Evolutionary conservation across 176 grass and related monocot species (phyloP).

Genomic region (Coix lacrymajobi): DNA sequence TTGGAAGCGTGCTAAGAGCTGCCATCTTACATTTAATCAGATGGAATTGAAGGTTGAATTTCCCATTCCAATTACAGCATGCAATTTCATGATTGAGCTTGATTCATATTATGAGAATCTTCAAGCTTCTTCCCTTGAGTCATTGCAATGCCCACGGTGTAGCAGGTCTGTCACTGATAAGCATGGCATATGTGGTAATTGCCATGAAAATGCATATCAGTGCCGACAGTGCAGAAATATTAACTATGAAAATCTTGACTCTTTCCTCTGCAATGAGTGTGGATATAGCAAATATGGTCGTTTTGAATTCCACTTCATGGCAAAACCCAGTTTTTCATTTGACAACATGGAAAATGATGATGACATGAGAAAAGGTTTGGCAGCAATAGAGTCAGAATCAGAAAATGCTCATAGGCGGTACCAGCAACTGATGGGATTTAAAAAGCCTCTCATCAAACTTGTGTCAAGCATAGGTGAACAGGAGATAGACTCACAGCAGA

Average conservation of each 20-base stretch:
- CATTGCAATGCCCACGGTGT: constrained; percentile 92
- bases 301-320: constrained; percentile 99
- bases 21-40: constrained; percentile 88
- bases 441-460: constrained; percentile 94
- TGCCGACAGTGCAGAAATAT: constrained; percentile 97
- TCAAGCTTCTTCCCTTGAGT: constrained; percentile 98
- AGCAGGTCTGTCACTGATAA: constrained; percentile 95
- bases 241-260: constrained; percentile 98
- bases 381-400: constrained; percentile 92
- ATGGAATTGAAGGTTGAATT: constrained; percentile 96
- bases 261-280: constrained; percentile 99
- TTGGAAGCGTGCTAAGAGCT: constrained; percentile 97
- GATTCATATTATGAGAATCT: constrained; percentile 99
- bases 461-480: constrained; percentile 97
- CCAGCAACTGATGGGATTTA: constrained; percentile 95
- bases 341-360: constrained; percentile 99
- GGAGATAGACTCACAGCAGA: constrained; percentile 92
- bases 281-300: constrained; percentile 99
- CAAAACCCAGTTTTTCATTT: constrained; percentile 96
- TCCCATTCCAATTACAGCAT: constrained; percentile 91
- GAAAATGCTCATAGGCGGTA: constrained; percentile 99
- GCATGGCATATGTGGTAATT: constrained; percentile 96
- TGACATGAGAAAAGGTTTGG: constrained; percentile 95
- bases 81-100: constrained; percentile 99
- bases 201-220: constrained; percentile 99